Conservation (phyloP, 208 protist species). For the Porcisia deanei region DNA sequence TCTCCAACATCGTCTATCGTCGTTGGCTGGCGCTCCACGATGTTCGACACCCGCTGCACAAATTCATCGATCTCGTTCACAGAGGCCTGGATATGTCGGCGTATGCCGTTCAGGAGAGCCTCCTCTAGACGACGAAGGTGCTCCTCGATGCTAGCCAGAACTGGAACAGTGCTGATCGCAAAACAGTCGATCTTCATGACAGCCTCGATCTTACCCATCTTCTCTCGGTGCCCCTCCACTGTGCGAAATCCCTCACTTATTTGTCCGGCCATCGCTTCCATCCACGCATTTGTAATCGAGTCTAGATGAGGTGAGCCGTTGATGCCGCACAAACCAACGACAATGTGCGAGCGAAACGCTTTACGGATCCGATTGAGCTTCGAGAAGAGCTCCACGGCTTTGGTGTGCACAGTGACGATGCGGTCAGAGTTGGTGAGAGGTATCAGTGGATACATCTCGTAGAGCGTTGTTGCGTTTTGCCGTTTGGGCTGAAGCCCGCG, state of each 20-base stretch:
- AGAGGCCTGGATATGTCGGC: slow-evolving; percentile 62
- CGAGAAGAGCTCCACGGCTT: slow-evolving; percentile 93
- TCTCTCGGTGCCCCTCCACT: slow-evolving; percentile 84
- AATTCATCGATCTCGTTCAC: slow-evolving; percentile 88
- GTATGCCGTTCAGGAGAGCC: slow-evolving; percentile 85
- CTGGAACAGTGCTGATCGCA: slow-evolving; percentile 86
- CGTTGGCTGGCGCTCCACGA: slow-evolving; percentile 88
- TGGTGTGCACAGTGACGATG: slow-evolving; percentile 90
- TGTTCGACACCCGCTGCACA: slow-evolving; percentile 84
- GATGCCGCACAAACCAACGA: slow-evolving; percentile 89
- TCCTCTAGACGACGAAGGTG: slow-evolving; percentile 91
- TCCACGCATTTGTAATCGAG: slow-evolving; percentile 83
- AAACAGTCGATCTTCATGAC: slow-evolving; percentile 94
- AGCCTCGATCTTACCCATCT: slow-evolving; percentile 90
- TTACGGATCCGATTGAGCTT: slow-evolving; percentile 89
- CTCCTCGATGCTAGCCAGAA: slow-evolving; percentile 94
- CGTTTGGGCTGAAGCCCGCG: slow-evolving; percentile 89
- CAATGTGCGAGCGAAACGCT: slow-evolving; percentile 83
- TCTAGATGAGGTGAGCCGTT: slow-evolving; percentile 90
- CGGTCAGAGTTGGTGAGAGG: slow-evolving; percentile 79
- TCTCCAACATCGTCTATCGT: slow-evolving; percentile 93
- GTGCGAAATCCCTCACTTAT: slow-evolving; percentile 89
- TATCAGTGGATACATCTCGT: slow-evolving; percentile 93
- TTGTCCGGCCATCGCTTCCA: slow-evolving; percentile 45
- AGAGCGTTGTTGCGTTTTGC: slow-evolving; percentile 45